Percentiles rank a stretch among this genome's conserved stretches.
These are phyloP conservation scores for Geoglossum cookeanum DNA, from an alignment of 2,329 filamentous ascomycete species.

Conservation along the genomic window DNA sequence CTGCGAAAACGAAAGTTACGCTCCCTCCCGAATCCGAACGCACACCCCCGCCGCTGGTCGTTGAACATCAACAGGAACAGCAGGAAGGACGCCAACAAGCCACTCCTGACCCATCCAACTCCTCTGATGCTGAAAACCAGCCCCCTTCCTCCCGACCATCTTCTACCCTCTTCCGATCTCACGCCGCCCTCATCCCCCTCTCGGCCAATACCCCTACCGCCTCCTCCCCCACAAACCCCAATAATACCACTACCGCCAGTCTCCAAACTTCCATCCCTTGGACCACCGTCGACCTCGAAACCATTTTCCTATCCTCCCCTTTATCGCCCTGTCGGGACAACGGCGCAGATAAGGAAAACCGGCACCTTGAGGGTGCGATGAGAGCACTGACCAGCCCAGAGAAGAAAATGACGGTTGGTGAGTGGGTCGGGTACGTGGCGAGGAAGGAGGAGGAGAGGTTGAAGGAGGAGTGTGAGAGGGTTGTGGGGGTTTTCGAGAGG, in stretches of 20 bases:
- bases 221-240: slow-evolving; percentile 26
- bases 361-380: slow-evolving; percentile 19
- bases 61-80: background rate
- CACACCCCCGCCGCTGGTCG: background rate
- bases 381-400: slow-evolving; percentile 52
- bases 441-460: slow-evolving; percentile 61
- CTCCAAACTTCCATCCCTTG: slow-evolving; percentile 42
- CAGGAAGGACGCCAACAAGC: background rate
- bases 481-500: slow-evolving; percentile 67
- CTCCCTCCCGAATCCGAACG: background rate
- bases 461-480: slow-evolving; percentile 59
- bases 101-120: background rate
- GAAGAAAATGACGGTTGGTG: slow-evolving; percentile 78
- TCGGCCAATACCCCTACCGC: slow-evolving; percentile 22
- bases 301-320: slow-evolving; percentile 36
- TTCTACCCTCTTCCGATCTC: background rate
- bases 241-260: slow-evolving; percentile 33
- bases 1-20: background rate
- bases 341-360: slow-evolving; percentile 24
- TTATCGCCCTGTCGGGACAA: background rate
- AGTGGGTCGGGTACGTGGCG: slow-evolving; percentile 79
- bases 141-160: slow-evolving; percentile 48
- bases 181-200: slow-evolving; percentile 25
- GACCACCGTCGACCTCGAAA: slow-evolving; percentile 58
- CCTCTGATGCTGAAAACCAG: slow-evolving; percentile 64